phyloP scores from a whole-genome alignment of 208 protist species.

The Lotmaria passim region DNA sequence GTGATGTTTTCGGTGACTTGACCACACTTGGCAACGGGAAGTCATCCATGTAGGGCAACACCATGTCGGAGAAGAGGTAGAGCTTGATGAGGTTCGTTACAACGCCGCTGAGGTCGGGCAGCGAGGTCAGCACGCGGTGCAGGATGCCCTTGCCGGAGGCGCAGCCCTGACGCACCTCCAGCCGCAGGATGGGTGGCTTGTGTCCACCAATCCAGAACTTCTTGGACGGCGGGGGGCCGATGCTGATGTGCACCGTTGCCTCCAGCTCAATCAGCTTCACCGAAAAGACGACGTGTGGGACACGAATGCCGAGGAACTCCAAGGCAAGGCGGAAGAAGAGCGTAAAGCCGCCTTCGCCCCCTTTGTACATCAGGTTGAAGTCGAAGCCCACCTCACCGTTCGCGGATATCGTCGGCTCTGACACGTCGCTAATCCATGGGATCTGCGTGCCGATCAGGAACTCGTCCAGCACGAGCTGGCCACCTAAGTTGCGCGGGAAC shows the following conservation, averaged over 20 bases:
- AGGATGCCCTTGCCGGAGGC: constrained; percentile 63
- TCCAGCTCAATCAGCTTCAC: constrained; percentile 69
- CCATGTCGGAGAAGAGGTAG: constrained; percentile 77
- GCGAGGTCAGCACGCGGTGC: constrained; percentile 72
- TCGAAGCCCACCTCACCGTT: constrained; percentile 86
- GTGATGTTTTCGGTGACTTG: constrained; percentile 50
- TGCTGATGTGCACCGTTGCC: constrained; percentile 73
- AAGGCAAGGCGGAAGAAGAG: constrained; percentile 76
- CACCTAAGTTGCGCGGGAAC: constrained; percentile 76
- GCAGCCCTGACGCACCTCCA: constrained; percentile 70
- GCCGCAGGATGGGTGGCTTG: constrained; percentile 55
- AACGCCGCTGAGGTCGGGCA: constrained; percentile 77
- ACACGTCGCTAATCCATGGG: constrained; percentile 77
- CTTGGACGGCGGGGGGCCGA: constrained; percentile 84
- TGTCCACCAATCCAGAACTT: constrained; percentile 85
- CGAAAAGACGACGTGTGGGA: constrained; percentile 76
- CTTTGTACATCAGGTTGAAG: constrained; percentile 83
- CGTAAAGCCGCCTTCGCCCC: constrained; percentile 58
- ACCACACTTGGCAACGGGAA: constrained; percentile 80
- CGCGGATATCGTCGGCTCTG: constrained; percentile 52
- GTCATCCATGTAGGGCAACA: constrained; percentile 87
- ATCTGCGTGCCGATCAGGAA: constrained; percentile 72
- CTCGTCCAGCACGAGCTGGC: constrained; percentile 78
- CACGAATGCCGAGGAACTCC: constrained; percentile 72
- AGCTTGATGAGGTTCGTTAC: constrained; percentile 73